Percentiles rank a stretch among this genome's conserved stretches.
phyloP scores from a whole-genome alignment of 139 green algal species.

The Chlamydomonas sp. region DNA sequence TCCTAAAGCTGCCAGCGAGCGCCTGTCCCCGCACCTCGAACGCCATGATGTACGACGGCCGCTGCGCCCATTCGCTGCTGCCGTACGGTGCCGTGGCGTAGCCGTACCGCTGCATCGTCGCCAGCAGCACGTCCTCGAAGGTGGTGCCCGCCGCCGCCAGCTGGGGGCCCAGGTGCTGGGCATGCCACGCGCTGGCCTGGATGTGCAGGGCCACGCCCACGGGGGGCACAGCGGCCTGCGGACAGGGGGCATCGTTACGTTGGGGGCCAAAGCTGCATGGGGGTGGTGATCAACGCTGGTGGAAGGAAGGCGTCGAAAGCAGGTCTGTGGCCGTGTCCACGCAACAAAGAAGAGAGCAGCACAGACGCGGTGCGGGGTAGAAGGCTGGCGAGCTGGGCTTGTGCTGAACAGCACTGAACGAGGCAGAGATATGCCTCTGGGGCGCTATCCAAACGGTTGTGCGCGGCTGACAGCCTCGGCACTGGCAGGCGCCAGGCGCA shows the following conservation, averaged over 20 bases:
- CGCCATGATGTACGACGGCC: constrained; percentile 28
- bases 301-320: background rate
- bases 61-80: constrained; percentile 17
- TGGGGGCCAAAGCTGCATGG: background rate
- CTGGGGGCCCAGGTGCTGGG: no score
- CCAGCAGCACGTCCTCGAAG: constrained; percentile 30
- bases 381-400: background rate
- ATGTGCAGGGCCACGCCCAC: no score
- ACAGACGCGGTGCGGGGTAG: no score
- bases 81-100: constrained; percentile 15
- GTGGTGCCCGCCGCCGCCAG: background rate
- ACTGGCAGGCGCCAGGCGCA: background rate
- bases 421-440: background rate
- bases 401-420: background rate
- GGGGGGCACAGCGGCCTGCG: no score
- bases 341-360: background rate
- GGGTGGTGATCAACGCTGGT: background rate
- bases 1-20: background rate
- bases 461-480: background rate
- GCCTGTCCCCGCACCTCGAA: constrained; percentile 17
- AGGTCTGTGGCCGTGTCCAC: background rate
- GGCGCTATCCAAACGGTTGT: no score
- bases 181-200: background rate
- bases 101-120: background rate
- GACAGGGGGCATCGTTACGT: background rate